Percentiles rank a stretch among this genome's conserved stretches.
Evolutionary conservation across 495 filamentous ascomycete species (phyloP).

Genomic region (Neurospora sp.): DNA sequence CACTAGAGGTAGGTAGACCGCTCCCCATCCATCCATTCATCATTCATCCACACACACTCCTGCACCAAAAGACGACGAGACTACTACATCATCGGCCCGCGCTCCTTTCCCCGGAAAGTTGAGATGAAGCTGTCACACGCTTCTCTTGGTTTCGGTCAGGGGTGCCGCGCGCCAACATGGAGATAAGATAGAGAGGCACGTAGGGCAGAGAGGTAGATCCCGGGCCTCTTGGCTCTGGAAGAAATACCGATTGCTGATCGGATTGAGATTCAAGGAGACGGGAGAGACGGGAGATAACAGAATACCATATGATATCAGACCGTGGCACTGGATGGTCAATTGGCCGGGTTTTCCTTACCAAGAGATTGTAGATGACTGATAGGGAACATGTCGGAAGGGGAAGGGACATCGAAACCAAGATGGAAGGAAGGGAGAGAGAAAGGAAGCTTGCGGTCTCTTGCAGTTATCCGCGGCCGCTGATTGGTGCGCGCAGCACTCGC

Average conservation of each 20-base stretch:
- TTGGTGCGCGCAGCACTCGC: not conserved
- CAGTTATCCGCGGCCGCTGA: conserved; percentile 3
- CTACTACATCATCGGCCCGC: not conserved
- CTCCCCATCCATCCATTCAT: not conserved
- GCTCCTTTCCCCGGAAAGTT: not conserved
- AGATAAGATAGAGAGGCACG: not conserved
- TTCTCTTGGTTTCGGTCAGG: not conserved
- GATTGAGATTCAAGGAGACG: not conserved
- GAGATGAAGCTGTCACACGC: not conserved
- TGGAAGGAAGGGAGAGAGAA: not conserved
- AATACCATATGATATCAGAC: not conserved
- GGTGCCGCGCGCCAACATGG: not conserved
- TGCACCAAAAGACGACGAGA: not conserved
- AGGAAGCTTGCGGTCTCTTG: not conserved
- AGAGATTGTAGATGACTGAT: not conserved
- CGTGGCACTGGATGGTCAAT: not conserved
- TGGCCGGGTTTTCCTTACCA: not conserved
- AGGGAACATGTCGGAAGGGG: not conserved
- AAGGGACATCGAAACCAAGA: conserved; percentile 1
- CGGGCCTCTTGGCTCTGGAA: not conserved
- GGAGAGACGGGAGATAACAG: not conserved
- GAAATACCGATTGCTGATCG: not conserved
- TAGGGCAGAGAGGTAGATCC: not conserved
- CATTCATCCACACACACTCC: not conserved
- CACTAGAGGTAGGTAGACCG: not conserved